A percentile compares a stretch with the other conserved stretches of the same genome.
These are phyloP conservation scores for Leccinum variicolor DNA, from an alignment of 768 basidiomycete species.

Conservation along the genomic window DNA sequence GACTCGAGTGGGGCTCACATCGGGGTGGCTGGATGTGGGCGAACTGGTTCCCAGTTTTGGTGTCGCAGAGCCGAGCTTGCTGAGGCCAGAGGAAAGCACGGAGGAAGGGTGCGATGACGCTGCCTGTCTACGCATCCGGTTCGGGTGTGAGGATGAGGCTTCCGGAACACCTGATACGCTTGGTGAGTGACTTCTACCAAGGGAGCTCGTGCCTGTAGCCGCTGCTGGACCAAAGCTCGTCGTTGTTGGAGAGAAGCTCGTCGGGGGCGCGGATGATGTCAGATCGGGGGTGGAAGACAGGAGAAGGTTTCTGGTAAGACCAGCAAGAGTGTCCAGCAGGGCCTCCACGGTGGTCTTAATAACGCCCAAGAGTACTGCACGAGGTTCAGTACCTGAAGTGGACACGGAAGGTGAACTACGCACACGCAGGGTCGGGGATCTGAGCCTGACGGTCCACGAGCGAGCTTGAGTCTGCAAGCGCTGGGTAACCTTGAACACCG, in stretches of 20 bases:
- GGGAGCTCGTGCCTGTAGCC: not conserved
- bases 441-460: conserved; percentile 1
- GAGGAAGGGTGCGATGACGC: not conserved
- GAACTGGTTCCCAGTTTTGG: not conserved
- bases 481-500: conserved; percentile 17
- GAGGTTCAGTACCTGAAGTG: not conserved
- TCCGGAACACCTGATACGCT: not conserved
- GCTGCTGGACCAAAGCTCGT: not conserved
- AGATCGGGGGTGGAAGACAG: not conserved
- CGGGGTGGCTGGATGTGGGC: not conserved
- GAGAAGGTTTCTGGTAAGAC: not conserved
- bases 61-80: not conserved
- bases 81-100: not conserved
- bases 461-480: not conserved
- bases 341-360: not conserved
- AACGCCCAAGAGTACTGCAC: not conserved
- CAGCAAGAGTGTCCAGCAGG: not conserved
- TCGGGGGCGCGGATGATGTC: not conserved
- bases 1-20: not conserved
- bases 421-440: not conserved
- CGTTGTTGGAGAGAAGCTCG: not conserved
- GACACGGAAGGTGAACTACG: not conserved
- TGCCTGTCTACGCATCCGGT: conserved; percentile 15
- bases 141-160: not conserved
- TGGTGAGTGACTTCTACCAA: not conserved